Evolutionary conservation across 23 red algal genomes (phyloP), one percentile per base, ranked within the genome.

Genomic region (Cyanidioschyzon merolae): DNA sequence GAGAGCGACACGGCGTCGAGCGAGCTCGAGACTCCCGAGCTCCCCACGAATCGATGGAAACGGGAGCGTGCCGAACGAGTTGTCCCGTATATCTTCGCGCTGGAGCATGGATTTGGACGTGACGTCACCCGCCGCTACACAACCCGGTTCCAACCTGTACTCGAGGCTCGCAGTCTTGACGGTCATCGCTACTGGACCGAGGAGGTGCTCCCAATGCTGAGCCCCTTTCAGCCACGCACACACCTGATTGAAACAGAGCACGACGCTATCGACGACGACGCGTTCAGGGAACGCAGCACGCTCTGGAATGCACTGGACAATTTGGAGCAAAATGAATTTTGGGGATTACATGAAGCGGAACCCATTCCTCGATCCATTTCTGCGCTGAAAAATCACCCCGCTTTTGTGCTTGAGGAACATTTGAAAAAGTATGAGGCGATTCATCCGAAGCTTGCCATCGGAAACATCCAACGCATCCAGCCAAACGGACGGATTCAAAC

Each of bases 351-450:
- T 1, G 51, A 81, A 27, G 39, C 54, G 0, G 92, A 90, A 75
- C 68, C 38, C 3, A 50, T 96, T 26, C 92, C 92, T 0, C 84
- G 51, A 1, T 88, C 88, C 39, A 17, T 83, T 17, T 75, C 82
- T 39, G 85, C 80, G 16, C 75, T 88, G 31, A 79, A 83, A 40
- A 80, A 87, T 27, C 92, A 96, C 71, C 92, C 87, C 34, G 39
- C 74, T 39, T 96, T 85, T 78, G 81, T 88, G 34, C 41, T 96
- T 16, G 92, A 84, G 79, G 76, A 77, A 68, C 92, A 96, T 57
- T 45, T 96, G 37, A 90, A 89, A 40, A 96, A 87, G 50, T 96
- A 90, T 68, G 92, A 96, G 79, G 80, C 87, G 1, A 67, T 96
- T 35, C 79, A 83, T 54, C 92, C 92, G 24, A 54, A 50, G 37